Base-by-base conservation (phyloP, 1,284 basidiomycete species). In the Apiotrichum gracile region DNA sequence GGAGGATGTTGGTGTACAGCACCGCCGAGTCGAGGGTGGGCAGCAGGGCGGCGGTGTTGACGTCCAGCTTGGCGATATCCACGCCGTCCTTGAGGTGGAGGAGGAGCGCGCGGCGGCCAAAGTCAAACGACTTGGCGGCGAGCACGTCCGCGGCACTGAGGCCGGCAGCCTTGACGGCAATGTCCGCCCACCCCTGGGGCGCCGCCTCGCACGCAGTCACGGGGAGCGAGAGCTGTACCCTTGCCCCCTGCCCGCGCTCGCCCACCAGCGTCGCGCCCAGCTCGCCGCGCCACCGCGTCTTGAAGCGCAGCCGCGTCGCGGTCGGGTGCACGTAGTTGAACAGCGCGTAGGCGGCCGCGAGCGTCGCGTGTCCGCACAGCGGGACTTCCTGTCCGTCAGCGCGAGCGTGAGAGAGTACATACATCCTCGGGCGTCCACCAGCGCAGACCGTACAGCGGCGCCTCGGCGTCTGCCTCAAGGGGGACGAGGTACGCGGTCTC, bases 151-250 rank as follows among this genome's bases (percentile, higher is more conserved):
- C 47, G 5, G n/a, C 29, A 9, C 25, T 19, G 4, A 61, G 31
- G 2, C 55, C 48, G 14, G 59, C 51, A 3, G 58, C 57, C 5
- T 14, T 34, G 9, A 40, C 51, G 5, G 19, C 43, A n/a, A 27
- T 22, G 5, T 21, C 33, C 14, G 19, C 37, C 45, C 39, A 38
- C 13, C 35, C 25, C 3, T 10, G 24, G 1, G 34, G 40, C 5
- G 38, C 38, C 7, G 24, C 13, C 12, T 34, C 39, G 29, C 24
- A 13, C 24, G 8, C 3, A 5, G 27, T 52, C 75, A 79, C 65
- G 57, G 75, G 39, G 90, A 97, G 77, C 91, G 96, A 41, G 89
- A 97, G 78, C 80, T 88, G 52, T 76, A 80, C 66, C 29, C 25
- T 29, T 14, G 52, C 31, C 17, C 58, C 54, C 49, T 55, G 53